These are phyloP conservation scores for Hymenoscyphus linearis DNA, from an alignment of 2,329 filamentous ascomycete genomes.

Conservation along the genomic window DNA sequence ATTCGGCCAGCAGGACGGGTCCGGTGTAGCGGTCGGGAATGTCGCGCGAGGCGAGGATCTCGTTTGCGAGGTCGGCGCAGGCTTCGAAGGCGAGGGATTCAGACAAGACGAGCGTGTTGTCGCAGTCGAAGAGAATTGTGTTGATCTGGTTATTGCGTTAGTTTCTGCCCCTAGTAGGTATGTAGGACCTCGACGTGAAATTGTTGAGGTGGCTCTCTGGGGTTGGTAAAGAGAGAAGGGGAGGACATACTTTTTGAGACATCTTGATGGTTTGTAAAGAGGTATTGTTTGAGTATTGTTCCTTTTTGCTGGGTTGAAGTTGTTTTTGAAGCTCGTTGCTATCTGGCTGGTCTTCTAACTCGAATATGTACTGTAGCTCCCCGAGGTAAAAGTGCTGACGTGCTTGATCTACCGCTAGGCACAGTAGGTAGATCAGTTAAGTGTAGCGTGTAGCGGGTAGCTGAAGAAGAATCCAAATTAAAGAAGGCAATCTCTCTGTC, in stretches of 20 bases:
- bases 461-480: no score
- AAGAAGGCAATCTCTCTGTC: background rate
- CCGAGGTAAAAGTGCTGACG: no score
- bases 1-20: slow-evolving; percentile 73
- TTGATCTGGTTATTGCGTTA: slow-evolving; percentile 48
- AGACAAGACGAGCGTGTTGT: slow-evolving; percentile 92
- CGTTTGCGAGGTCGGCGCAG: slow-evolving; percentile 82
- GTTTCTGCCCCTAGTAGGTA: background rate
- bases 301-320: background rate
- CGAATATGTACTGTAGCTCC: no score
- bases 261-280: background rate
- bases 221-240: background rate
- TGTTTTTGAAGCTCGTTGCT: background rate
- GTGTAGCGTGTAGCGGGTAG: no score
- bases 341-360: no score
- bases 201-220: no score
- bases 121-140: slow-evolving; percentile 68
- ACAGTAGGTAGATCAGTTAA: no score
- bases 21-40: slow-evolving; percentile 68
- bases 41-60: slow-evolving; percentile 66
- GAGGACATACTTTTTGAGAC: background rate
- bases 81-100: slow-evolving; percentile 89
- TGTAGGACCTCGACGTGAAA: background rate
- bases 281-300: background rate
- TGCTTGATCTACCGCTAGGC: no score